phyloP scores from a whole-genome alignment of 2,329 filamentous ascomycete species.

The Hawksworthiomyces lignivorus region DNA sequence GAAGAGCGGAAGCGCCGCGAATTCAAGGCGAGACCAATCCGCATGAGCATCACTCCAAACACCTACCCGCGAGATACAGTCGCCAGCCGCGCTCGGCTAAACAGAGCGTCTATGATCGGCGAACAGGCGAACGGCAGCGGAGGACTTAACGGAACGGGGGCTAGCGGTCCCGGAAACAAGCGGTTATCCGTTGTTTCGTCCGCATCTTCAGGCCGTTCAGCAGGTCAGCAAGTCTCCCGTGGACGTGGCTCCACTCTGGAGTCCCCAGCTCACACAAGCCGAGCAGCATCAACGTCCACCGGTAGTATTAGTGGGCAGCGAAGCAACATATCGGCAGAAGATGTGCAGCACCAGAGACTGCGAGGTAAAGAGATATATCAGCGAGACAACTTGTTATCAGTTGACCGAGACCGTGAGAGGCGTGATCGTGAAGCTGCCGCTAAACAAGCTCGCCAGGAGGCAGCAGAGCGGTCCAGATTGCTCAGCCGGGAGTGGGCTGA shows the following conservation, averaged over 20 bases:
- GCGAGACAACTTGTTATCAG: conserved; percentile 40
- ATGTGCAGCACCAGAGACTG: conserved; percentile 41
- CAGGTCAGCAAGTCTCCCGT: conserved; percentile 11
- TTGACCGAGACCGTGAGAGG: conserved; percentile 44
- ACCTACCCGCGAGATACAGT: conserved; percentile 47
- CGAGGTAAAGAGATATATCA: conserved; percentile 47
- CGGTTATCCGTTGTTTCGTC: conserved; percentile 17
- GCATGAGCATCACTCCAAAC: conserved; percentile 33
- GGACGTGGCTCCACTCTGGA: conserved; percentile 22
- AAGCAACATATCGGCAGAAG: conserved; percentile 42
- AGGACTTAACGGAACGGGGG: conserved; percentile 1
- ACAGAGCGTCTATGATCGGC: conserved; percentile 22
- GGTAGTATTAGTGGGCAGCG: conserved; percentile 36
- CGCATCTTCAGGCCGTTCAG: background rate
- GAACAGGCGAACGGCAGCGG: background rate
- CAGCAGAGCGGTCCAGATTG: conserved; percentile 52
- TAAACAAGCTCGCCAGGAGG: conserved; percentile 49
- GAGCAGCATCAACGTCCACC: conserved; percentile 39
- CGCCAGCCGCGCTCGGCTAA: conserved; percentile 49
- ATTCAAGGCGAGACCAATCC: conserved; percentile 55
- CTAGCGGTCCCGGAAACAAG: conserved; percentile 18
- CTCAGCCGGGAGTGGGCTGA: conserved; percentile 57
- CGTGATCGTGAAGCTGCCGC: conserved; percentile 46
- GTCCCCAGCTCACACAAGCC: conserved; percentile 24
- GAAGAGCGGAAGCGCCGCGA: conserved; percentile 53